Evolutionary conservation across 768 basidiomycete genomes (phyloP), one percentile per base, ranked within the genome.

Genomic region (Agrocybe praecox): DNA sequence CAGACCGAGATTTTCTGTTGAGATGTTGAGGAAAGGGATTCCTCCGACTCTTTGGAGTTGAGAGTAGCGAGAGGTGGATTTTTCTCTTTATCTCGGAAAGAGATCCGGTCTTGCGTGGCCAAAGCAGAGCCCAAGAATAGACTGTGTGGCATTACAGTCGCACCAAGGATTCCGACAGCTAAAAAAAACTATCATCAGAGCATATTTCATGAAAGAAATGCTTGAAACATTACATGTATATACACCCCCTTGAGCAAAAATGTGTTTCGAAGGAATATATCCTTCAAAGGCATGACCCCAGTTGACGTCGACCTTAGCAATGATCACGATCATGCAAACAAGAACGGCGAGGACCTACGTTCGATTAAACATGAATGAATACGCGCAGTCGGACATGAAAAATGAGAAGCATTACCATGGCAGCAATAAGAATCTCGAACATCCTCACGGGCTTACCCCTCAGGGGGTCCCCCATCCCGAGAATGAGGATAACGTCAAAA

Each of bases 131-230:
- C 95, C 15, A 97, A 78, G 76, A 91, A 94, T n/a, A 97, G 77
- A 57, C 88, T 89, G 69, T 96, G 94, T 0, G 94, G 94, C 94
- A 96, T 96, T 57, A 94, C 88, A 2, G 93, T 97, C 1, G 93
- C 92, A 26, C 90, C 88, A 1, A 90, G 66, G 49, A 92, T 86
- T 34, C 89, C 89, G 52, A 90, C 83, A 26, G 87, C 85, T 87
- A 58, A 42, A 56, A 29, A 23, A 24, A 33, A 34, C 40, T 22
- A 49, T 26, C 22, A 58, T 21, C 6, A 6, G 33, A 36, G 43
- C 53, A 26, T 18, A 33, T 11, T 49, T 15, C 19, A 22, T 21
- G 11, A 32, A 26, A 3, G 33, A 48, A 21, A 40, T 52, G 46
- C 15, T 46, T 62, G 8, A 22, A 26, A 32, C 49, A 42, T 51